Conservation (phyloP, 2,329 filamentous ascomycete species). For the Verticillium klebahnii region DNA sequence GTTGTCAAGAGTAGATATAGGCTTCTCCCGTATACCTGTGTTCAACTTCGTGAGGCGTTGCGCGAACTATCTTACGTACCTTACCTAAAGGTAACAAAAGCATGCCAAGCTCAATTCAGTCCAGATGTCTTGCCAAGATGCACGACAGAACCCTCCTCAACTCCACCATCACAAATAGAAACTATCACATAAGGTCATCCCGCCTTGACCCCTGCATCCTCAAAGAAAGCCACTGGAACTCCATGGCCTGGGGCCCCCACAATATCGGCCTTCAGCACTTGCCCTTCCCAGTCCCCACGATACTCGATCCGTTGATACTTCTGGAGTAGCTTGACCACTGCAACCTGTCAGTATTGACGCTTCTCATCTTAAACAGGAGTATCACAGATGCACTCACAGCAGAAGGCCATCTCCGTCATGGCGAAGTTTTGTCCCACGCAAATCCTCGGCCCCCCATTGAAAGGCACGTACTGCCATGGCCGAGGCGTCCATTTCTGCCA, state of each 20-base stretch:
- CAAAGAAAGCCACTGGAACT: constrained; percentile 33
- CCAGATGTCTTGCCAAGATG: background rate
- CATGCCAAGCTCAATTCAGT: background rate
- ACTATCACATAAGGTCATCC: background rate
- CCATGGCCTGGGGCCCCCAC: constrained; percentile 38
- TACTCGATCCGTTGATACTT: constrained; percentile 52
- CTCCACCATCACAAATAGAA: background rate
- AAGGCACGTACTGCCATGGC: constrained; percentile 49
- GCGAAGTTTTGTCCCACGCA: constrained; percentile 58
- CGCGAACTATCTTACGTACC: no score
- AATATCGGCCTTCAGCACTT: constrained; percentile 38
- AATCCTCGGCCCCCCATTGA: constrained; percentile 16
- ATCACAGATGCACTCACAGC: constrained; percentile 24
- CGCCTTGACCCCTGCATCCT: constrained; percentile 9
- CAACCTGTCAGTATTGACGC: background rate
- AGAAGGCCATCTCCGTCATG: constrained; percentile 51
- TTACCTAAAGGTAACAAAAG: no score
- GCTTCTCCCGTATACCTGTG: no score
- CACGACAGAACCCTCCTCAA: background rate
- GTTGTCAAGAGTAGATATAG: no score
- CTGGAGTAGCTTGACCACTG: constrained; percentile 51
- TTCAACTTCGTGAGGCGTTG: no score
- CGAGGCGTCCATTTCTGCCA: constrained; percentile 47
- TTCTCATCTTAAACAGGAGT: background rate
- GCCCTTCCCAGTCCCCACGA: constrained; percentile 37